Evolutionary conservation across 768 basidiomycete genomes (phyloP).

Genomic region (Mycena vulgaris): DNA sequence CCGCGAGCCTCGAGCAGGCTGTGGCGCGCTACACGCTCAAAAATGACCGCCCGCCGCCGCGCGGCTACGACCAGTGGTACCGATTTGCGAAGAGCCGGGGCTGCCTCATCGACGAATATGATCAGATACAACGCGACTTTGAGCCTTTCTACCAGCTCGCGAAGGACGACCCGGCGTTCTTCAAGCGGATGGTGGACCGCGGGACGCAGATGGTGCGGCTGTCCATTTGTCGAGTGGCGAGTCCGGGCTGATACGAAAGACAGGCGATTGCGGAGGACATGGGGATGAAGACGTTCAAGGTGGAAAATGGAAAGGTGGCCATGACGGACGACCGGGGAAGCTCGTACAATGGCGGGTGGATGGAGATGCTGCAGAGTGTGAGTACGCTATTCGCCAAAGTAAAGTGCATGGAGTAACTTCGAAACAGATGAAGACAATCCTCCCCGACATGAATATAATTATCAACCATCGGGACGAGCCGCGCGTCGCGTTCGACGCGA

Average conservation of each 20-base stretch:
- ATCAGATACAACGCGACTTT: conserved; percentile 24
- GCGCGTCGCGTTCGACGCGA: conserved; percentile 35
- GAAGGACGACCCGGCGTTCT: conserved; percentile 11
- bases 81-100: background rate
- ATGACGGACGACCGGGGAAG: conserved; percentile 19
- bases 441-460: conserved; percentile 33
- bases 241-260: background rate
- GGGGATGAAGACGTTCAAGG: conserved; percentile 30
- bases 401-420: background rate
- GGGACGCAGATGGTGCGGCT: conserved; percentile 15
- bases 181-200: conserved; percentile 19
- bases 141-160: conserved; percentile 30
- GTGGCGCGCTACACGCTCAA: conserved; percentile 17
- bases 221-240: background rate
- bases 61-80: conserved; percentile 24
- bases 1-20: conserved; percentile 16
- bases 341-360: conserved; percentile 26
- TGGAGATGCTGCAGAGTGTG: conserved; percentile 17
- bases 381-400: background rate
- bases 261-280: conserved; percentile 18
- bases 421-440: conserved; percentile 1
- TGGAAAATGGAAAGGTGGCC: background rate
- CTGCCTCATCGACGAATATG: conserved; percentile 35
- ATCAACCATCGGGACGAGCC: conserved; percentile 45
- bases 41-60: conserved; percentile 15